Base-by-base conservation (phyloP, 2,329 filamentous ascomycete genomes). In the Neonectria ditissima region DNA sequence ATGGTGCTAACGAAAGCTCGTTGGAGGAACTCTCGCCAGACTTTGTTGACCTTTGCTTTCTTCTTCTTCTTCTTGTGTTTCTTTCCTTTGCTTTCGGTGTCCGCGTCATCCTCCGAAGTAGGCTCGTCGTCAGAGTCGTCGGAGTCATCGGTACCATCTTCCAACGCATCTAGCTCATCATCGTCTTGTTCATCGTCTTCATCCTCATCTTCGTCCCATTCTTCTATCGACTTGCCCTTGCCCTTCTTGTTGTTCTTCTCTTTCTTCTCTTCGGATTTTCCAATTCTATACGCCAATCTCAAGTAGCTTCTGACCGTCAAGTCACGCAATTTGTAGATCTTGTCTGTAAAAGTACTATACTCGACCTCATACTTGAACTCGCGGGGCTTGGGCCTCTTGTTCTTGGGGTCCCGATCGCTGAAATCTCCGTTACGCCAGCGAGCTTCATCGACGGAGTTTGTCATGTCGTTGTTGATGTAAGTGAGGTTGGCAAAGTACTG, bases 401-500 rank as follows among this genome's bases (percentile, higher is more conserved):
- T 77, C 62, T 83, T 81, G 5, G 76, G 74, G 3, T 87, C 82
- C 76, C 90, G 89, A 65, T 84, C 84, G 55, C 83, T 80, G 74
- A 90, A 86, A 71, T 89, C 90, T 57, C 89, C 90, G 62, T 88
- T 81, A 37, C 87, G 86, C 89, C 91, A 91, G 65, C 82, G 83
- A 8, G 78, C 77, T n/a, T 76, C 67, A 10, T 67, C 66, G 11
- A 68, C 61, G 14, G 76, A 77, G 10, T 77, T 71, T 2, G 78
- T 74, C 51, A 89, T 84, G 63, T 92, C 87, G 71, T 94, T 92
- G 80, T 98, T 97, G 79, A 97, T 90, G 62, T 88, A 81, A 0
- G 95, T 98, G n/a, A 99, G 81, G 77, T 99, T 99, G 65, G 95
- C 94, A 78, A 89, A 97, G 78, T 97, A 97, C 74, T 99, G 96